These are phyloP conservation scores for Candida boleticola DNA, from an alignment of 805 yeast genomes.

Conservation along the genomic window DNA sequence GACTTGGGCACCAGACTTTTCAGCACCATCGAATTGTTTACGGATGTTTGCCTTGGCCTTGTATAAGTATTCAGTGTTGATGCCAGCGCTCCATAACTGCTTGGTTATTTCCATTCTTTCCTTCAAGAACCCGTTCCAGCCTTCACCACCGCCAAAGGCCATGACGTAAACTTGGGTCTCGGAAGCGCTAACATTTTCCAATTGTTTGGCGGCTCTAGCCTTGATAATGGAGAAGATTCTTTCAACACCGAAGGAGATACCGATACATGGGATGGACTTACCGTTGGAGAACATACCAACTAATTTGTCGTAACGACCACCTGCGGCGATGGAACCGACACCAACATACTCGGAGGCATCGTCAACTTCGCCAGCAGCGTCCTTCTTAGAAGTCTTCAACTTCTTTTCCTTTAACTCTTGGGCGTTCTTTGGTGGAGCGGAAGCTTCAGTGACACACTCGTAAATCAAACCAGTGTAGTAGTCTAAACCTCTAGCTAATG, in stretches of 20 bases:
- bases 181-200: constrained; percentile 70
- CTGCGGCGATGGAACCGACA: constrained; percentile 97
- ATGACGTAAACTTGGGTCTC: constrained; percentile 92
- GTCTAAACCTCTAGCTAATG: constrained; percentile 95
- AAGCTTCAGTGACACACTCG: constrained; percentile 92
- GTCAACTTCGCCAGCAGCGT: constrained; percentile 56
- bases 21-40: constrained; percentile 98
- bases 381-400: constrained; percentile 13
- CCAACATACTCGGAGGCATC: constrained; percentile 97
- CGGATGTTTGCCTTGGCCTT: constrained; percentile 92
- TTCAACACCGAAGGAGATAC: constrained; percentile 96
- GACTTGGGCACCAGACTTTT: constrained; percentile 83
- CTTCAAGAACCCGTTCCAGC: constrained; percentile 87
- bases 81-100: constrained; percentile 80
- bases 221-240: constrained; percentile 87
- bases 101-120: constrained; percentile 90
- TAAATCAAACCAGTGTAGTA: constrained; percentile 96
- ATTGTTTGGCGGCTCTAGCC: constrained; percentile 59
- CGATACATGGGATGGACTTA: constrained; percentile 95
- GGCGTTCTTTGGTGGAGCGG: constrained; percentile 92
- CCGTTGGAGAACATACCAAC: constrained; percentile 96
- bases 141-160: constrained; percentile 99
- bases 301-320: constrained; percentile 95
- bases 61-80: constrained; percentile 88
- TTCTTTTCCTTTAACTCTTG: constrained; percentile 51